A percentile compares a stretch with the other conserved stretches of the same genome.
Conservation (phyloP, 83 land plant genomes). For the Isoetes engelmannii region DNA sequence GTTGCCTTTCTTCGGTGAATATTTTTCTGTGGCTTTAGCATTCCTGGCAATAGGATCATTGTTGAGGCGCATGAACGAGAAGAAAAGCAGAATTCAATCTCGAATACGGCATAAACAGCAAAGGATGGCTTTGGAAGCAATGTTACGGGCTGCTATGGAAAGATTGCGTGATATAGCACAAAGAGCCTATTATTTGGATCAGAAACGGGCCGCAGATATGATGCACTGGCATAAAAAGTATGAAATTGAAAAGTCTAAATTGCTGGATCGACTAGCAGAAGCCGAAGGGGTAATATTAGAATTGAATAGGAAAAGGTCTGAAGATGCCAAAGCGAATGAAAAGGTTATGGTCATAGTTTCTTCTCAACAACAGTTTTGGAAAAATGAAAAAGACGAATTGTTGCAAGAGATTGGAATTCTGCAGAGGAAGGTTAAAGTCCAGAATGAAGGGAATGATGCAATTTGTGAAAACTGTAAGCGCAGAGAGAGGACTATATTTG, state of each 20-base stretch:
- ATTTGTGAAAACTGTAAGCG: slow-evolving; percentile 6
- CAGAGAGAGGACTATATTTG: not conserved
- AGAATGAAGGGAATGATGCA: not conserved
- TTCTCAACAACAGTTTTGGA: slow-evolving; percentile 17
- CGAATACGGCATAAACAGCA: not conserved
- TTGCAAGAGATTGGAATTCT: not conserved
- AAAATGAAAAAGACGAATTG: slow-evolving; percentile 3
- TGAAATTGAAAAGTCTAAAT: slow-evolving; percentile 10
- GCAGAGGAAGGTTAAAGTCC: not conserved
- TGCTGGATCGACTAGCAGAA: slow-evolving; percentile 3
- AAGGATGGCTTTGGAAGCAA: not conserved
- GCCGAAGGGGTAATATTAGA: slow-evolving; percentile 4
- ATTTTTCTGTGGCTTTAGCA: not conserved
- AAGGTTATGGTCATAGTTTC: slow-evolving; percentile 22
- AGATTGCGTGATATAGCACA: not conserved
- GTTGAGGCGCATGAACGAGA: not conserved
- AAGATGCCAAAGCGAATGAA: slow-evolving; percentile 26
- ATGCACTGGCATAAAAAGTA: not conserved
- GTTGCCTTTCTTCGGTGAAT: not conserved
- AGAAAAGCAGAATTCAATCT: not conserved
- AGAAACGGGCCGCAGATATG: not conserved
- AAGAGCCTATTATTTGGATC: not conserved
- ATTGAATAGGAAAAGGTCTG: slow-evolving; percentile 3
- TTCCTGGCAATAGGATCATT: not conserved
- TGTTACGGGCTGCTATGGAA: not conserved